These are phyloP conservation scores for Zoysia japonica DNA, from an alignment of 176 grass and related monocot species.

Conservation along the genomic window DNA sequence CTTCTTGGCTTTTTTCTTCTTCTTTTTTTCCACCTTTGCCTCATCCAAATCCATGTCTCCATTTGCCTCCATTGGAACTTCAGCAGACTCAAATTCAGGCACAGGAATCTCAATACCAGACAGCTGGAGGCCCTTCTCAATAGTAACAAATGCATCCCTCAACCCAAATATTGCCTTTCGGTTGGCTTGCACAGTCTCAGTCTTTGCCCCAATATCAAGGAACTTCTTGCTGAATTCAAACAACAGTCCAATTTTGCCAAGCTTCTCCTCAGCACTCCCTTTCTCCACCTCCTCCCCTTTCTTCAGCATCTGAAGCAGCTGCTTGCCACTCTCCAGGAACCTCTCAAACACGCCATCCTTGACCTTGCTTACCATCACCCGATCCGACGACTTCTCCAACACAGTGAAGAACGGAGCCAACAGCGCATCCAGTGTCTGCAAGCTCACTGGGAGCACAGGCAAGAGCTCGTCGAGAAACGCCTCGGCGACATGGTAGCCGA, in stretches of 20 bases:
- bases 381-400: constrained; percentile 60
- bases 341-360: constrained; percentile 64
- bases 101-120: constrained; percentile 48
- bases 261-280: constrained; percentile 56
- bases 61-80: not conserved
- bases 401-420: constrained; percentile 69
- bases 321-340: constrained; percentile 49
- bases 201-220: constrained; percentile 58
- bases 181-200: constrained; percentile 68
- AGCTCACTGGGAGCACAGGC: constrained; percentile 57
- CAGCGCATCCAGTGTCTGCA: constrained; percentile 44
- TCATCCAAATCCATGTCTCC: constrained; percentile 37
- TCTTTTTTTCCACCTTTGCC: constrained; percentile 55
- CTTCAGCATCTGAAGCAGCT: constrained; percentile 54
- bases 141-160: constrained; percentile 73
- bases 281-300: constrained; percentile 54
- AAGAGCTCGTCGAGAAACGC: constrained; percentile 77
- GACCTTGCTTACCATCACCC: constrained; percentile 75
- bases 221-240: constrained; percentile 71
- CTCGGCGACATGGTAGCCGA: constrained; percentile 81
- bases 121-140: constrained; percentile 69
- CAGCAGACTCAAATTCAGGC: constrained; percentile 28
- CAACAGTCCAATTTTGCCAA: constrained; percentile 59
- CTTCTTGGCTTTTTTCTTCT: constrained; percentile 53
- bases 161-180: constrained; percentile 64